These are phyloP conservation scores for thale cress (Arabidopsis thaliana) DNA, from an alignment of 345 rosid genomes.

Conservation along the genomic window TAIR10.1 NC_003075.7:7668501-7669000, in stretches of 20 bases:
- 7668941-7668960: background rate
- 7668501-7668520: conserved; percentile 49
- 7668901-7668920: background rate
- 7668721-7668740: conserved; percentile 77
- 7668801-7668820: conserved; percentile 82
- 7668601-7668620: background rate
- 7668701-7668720: background rate
- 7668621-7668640: too few relatives aligned
- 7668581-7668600: background rate
- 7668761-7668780: conserved; percentile 76
- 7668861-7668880: conserved; percentile 66
- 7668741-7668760: conserved; percentile 94
- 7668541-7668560: background rate
- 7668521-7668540: conserved; percentile 1
- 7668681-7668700: background rate
- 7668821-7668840: conserved; percentile 91
- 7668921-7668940: background rate
- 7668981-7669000: conserved; percentile 45
- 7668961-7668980: conserved; percentile 46
- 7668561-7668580: background rate
- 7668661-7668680: background rate
- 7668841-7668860: conserved; percentile 92
- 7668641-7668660: background rate
- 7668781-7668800: conserved; percentile 78
- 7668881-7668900: conserved; percentile 48